Conservation (phyloP, 176 grass and related monocot species). For the Rhynchospora breviuscula region DNA sequence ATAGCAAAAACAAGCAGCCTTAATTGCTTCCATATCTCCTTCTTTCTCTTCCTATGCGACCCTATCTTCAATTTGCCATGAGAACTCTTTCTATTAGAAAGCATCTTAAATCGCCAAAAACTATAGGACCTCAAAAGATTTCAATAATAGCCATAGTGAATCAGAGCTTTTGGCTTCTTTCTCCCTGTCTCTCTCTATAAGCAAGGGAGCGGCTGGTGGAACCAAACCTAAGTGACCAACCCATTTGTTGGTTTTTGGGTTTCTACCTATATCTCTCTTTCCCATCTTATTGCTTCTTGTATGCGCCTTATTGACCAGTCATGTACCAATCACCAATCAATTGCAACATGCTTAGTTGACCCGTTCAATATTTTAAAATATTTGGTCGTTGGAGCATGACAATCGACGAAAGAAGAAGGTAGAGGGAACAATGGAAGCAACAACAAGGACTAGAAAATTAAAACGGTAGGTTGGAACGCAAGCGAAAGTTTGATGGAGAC, state of each 20-base stretch:
- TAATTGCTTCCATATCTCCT: constrained; percentile 52
- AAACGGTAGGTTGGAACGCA: background rate
- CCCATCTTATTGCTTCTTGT: background rate
- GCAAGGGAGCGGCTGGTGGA: constrained; percentile 4
- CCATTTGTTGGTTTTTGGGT: constrained; percentile 11
- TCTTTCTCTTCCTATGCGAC: constrained; percentile 29
- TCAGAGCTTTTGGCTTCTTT: background rate
- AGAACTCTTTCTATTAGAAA: constrained; percentile 19
- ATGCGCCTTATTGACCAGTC: background rate
- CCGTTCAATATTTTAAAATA: background rate
- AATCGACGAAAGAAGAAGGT: constrained; percentile 2
- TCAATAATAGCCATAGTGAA: background rate
- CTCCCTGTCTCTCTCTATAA: background rate
- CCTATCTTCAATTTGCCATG: constrained; percentile 35
- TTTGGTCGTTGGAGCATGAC: constrained; percentile 17
- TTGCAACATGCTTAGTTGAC: constrained; percentile 11
- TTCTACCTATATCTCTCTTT: background rate
- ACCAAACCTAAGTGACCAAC: constrained; percentile 23
- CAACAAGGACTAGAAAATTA: background rate
- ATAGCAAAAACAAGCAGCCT: constrained; percentile 44
- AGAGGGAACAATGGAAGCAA: background rate
- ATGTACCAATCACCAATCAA: constrained; percentile 21
- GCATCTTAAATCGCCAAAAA: background rate
- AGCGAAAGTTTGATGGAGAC: background rate
- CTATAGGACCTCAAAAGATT: background rate